phyloP scores from a whole-genome alignment of 192 early-diverging fungal genomes.

The Coemansia sp. region DNA sequence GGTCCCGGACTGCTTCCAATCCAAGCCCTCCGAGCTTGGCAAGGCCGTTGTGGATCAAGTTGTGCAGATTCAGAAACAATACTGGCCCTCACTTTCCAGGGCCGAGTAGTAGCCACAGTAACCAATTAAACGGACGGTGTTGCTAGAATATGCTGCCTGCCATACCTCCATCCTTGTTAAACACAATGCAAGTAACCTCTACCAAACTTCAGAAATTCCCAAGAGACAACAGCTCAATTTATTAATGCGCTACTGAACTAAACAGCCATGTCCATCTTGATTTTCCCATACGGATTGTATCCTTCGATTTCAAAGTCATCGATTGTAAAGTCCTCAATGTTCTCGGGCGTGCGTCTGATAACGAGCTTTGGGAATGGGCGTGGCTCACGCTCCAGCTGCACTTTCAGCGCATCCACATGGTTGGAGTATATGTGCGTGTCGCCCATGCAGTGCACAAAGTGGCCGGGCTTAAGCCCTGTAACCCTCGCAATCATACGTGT shows the following conservation, averaged over 20 bases:
- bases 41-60: constrained; percentile 33
- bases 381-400: constrained; percentile 77
- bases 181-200: too few species aligned
- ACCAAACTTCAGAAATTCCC: too few species aligned
- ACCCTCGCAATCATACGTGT: constrained; percentile 89
- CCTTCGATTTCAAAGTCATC: constrained; percentile 81
- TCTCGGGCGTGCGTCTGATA: constrained; percentile 58
- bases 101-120: neutral
- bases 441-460: constrained; percentile 91
- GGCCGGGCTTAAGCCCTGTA: constrained; percentile 75
- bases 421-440: constrained; percentile 94
- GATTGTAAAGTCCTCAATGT: constrained; percentile 72
- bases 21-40: constrained; percentile 28
- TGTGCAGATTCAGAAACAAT: constrained; percentile 16
- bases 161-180: too few species aligned
- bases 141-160: neutral
- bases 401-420: constrained; percentile 81
- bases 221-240: neutral
- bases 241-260: constrained; percentile 26
- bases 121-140: neutral
- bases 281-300: constrained; percentile 83
- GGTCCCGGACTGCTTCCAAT: constrained; percentile 19
- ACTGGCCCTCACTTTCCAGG: constrained; percentile 16
- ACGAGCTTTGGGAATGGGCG: constrained; percentile 77
- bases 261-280: constrained; percentile 96